phyloP scores from a whole-genome alignment of 345 rosid species.

The Bruguiera gymnorhiza region DNA sequence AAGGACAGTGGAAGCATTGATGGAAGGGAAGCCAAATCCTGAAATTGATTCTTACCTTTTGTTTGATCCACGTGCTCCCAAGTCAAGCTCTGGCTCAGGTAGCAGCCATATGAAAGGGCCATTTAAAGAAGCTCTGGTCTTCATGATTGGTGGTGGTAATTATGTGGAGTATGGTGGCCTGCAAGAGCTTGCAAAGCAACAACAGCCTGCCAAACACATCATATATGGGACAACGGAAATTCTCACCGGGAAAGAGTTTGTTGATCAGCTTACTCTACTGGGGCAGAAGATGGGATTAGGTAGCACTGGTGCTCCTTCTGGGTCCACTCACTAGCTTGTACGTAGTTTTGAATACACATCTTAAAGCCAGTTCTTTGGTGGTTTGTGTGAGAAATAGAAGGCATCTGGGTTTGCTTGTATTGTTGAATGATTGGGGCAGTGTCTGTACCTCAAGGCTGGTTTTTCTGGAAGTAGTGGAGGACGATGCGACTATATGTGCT shows the following conservation, averaged over 20 bases:
- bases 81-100: constrained; percentile 55
- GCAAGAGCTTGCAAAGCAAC: constrained; percentile 83
- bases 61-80: constrained; percentile 94
- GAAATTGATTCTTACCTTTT: constrained; percentile 82
- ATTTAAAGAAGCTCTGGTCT: constrained; percentile 90
- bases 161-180: constrained; percentile 91
- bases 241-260: constrained; percentile 80
- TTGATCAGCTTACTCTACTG: constrained; percentile 77
- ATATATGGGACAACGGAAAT: constrained; percentile 94
- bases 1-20: constrained; percentile 85
- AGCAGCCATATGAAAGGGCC: constrained; percentile 80
- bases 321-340: constrained; percentile 13
- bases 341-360: constrained; percentile 8
- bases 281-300: constrained; percentile 98
- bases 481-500: no score
- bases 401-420: neutral
- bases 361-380: neutral
- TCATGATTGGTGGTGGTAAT: constrained; percentile 97
- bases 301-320: constrained; percentile 20
- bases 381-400: no score
- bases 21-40: constrained; percentile 91
- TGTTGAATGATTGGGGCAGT: no score
- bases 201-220: constrained; percentile 79
- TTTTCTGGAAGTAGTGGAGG: no score
- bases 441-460: no score